Evolutionary conservation across 192 early-diverging fungal genomes (phyloP).

Genomic region (Bifiguratus adelaidae): DNA sequence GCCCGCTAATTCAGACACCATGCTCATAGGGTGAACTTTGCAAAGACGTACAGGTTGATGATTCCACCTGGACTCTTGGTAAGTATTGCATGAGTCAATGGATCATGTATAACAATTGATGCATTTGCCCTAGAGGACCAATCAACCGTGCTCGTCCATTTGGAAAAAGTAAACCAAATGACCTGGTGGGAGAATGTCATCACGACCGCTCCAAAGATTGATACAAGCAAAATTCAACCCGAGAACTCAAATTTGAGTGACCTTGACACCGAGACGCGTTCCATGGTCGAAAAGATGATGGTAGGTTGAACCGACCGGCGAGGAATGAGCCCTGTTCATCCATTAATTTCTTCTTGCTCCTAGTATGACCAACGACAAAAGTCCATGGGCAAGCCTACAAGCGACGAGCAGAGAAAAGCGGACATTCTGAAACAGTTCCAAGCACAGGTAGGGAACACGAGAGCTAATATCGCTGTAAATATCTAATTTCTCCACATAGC

Average conservation of each 20-base stretch:
- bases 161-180: conserved; percentile 74
- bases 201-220: conserved; percentile 68
- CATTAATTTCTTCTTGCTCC: neutral
- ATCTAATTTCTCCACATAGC: conserved; percentile 15
- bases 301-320: conserved; percentile 36
- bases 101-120: neutral
- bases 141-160: conserved; percentile 61
- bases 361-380: conserved; percentile 90
- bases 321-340: neutral
- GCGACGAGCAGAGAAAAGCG: conserved; percentile 68
- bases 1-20: conserved; percentile 4
- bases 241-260: conserved; percentile 84
- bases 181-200: conserved; percentile 90
- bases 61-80: conserved; percentile 75
- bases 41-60: conserved; percentile 60
- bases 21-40: conserved; percentile 52
- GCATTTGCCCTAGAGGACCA: conserved; percentile 35
- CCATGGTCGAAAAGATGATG: conserved; percentile 97
- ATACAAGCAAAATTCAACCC: conserved; percentile 81
- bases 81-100: conserved; percentile 3
- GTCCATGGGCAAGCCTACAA: conserved; percentile 60
- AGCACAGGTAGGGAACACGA: conserved; percentile 14
- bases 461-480: neutral
- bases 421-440: conserved; percentile 73
- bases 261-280: conserved; percentile 80